Percentiles rank a stretch among this genome's conserved stretches.
Evolutionary conservation across 2,329 filamentous ascomycete species (phyloP).

Genomic region (Spiromastix sp.): DNA sequence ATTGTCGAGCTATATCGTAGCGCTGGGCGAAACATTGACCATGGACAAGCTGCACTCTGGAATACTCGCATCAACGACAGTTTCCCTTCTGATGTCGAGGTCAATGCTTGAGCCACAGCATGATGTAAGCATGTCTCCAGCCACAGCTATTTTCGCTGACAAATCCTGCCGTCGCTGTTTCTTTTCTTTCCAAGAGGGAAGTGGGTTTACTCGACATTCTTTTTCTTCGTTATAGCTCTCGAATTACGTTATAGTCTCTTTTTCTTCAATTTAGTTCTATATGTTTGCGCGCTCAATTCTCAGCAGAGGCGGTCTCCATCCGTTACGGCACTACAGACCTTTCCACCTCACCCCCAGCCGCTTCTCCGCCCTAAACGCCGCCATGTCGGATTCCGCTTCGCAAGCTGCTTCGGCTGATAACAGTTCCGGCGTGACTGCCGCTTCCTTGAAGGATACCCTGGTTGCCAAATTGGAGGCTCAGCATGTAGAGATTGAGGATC

Average conservation of each 20-base stretch:
- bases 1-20: conserved; percentile 9
- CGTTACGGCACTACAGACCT: conserved; percentile 14
- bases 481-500: conserved; percentile 80
- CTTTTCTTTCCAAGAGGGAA: no score
- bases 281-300: conserved; percentile 10
- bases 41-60: no score
- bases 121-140: no score
- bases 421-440: conserved; percentile 59
- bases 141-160: background rate
- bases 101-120: conserved; percentile 6
- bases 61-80: no score
- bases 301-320: conserved; percentile 6
- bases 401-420: no score
- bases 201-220: no score
- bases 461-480: conserved; percentile 59
- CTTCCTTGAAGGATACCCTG: conserved; percentile 58
- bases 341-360: conserved; percentile 26
- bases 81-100: no score
- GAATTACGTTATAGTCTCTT: no score
- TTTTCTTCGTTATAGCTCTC: no score
- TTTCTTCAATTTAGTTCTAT: conserved; percentile 4
- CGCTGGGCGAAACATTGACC: conserved; percentile 9
- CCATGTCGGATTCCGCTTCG: conserved; percentile 37
- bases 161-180: no score
- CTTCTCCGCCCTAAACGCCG: conserved; percentile 24